phyloP scores from a whole-genome alignment of 495 filamentous ascomycete genomes.

The Neurospora sp. region DNA sequence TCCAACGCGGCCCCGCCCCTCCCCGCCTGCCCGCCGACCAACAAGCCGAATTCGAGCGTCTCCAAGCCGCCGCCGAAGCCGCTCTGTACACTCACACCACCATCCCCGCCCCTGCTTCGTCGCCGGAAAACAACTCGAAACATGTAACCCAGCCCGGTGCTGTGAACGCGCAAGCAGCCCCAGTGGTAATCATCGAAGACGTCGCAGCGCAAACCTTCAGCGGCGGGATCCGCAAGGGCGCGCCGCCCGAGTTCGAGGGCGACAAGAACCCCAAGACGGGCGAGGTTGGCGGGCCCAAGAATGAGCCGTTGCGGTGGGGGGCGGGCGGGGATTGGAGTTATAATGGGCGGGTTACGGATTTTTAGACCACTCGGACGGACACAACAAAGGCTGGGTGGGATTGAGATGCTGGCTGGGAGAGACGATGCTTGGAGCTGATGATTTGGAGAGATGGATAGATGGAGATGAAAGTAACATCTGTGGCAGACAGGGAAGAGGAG shows the following conservation, averaged over 20 bases:
- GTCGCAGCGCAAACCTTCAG: slow-evolving; percentile 17
- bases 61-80: slow-evolving; percentile 51
- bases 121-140: not conserved
- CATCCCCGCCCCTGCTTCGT: slow-evolving; percentile 5
- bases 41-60: slow-evolving; percentile 85
- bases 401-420: no score
- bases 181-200: not conserved
- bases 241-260: slow-evolving; percentile 87
- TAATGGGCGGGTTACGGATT: slow-evolving; percentile 87
- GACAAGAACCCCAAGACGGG: slow-evolving; percentile 90
- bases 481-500: no score
- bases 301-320: slow-evolving; percentile 90
- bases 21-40: slow-evolving; percentile 78
- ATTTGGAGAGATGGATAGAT: no score
- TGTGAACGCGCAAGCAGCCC: not conserved
- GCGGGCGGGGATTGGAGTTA: slow-evolving; percentile 80
- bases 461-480: no score
- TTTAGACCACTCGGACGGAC: no score
- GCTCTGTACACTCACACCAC: slow-evolving; percentile 16
- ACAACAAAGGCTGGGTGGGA: no score
- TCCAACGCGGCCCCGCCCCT: slow-evolving; percentile 52
- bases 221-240: slow-evolving; percentile 43
- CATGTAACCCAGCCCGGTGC: not conserved
- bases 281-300: slow-evolving; percentile 96
- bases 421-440: no score